phyloP scores from a whole-genome alignment of 2,329 filamentous ascomycete genomes.

The Aspergillus ochraceoroseus region DNA sequence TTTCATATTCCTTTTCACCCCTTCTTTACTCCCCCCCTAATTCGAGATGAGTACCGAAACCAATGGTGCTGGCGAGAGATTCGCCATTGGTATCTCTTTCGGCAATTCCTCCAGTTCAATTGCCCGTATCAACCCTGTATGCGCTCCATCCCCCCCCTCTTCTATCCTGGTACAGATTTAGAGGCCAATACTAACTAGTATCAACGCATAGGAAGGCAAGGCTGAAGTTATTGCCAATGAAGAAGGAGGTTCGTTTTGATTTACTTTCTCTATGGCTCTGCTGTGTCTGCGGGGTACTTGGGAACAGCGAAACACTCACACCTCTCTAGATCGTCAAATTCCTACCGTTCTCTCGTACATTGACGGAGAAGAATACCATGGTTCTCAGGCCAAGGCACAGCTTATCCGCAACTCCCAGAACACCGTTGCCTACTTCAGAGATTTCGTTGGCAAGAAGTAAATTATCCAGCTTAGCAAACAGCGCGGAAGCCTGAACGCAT shows the following conservation, averaged over 20 bases:
- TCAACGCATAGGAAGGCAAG: conserved; percentile 66
- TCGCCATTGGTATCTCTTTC: conserved; percentile 91
- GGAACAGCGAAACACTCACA: conserved; percentile 18
- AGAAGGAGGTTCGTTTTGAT: conserved; percentile 63
- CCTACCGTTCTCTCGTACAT: conserved; percentile 92
- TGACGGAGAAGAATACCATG: conserved; percentile 93
- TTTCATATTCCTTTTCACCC: conserved; percentile 15
- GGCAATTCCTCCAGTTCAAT: conserved; percentile 99
- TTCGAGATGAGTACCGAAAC: conserved; percentile 50
- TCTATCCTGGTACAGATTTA: background rate
- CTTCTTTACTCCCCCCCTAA: conserved; percentile 10
- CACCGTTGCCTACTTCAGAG: conserved; percentile 92
- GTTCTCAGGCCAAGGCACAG: conserved; percentile 89
- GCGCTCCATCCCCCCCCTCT: conserved; percentile 4
- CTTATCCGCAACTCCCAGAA: conserved; percentile 88
- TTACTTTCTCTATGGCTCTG: background rate
- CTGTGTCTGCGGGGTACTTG: conserved; percentile 4
- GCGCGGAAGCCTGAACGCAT: conserved; percentile 1
- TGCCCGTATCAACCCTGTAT: conserved; percentile 68
- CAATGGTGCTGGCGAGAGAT: conserved; percentile 52
- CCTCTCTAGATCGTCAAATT: conserved; percentile 77
- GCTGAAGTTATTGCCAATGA: conserved; percentile 98
- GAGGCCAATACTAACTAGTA: background rate
- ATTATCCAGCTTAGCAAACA: background rate
- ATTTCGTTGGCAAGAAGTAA: conserved; percentile 91